Evolutionary conservation across 306 rosid genomes (phyloP).

Genomic region (Dryas alaskensis): DNA sequence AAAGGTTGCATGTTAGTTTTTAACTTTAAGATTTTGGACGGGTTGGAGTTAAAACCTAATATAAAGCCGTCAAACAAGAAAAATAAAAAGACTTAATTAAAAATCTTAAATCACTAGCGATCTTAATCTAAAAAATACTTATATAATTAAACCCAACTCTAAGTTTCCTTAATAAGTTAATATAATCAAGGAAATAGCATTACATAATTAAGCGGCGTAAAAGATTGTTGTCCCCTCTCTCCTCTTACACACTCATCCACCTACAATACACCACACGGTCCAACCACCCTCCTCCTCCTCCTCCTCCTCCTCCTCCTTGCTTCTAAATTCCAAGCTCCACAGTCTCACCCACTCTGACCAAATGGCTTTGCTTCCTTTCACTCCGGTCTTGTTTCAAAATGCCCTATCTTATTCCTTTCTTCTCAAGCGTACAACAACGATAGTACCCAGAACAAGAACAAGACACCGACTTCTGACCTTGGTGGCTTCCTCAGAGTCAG

Average conservation of each 20-base stretch:
- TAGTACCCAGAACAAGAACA: background rate
- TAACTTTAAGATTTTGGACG: no score
- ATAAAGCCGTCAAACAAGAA: no score
- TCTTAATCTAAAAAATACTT: no score
- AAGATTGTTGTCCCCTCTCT: background rate
- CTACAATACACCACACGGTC: no score
- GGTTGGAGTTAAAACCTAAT: no score
- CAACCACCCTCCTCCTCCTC: background rate
- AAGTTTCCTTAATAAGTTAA: no score
- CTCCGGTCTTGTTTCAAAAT: slow-evolving; percentile 25
- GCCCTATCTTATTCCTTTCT: slow-evolving; percentile 26
- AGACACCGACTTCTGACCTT: slow-evolving; percentile 21
- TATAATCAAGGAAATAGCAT: background rate
- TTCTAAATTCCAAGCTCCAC: background rate
- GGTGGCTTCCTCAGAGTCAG: slow-evolving; percentile 35
- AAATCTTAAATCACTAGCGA: no score
- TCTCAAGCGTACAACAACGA: slow-evolving; percentile 12
- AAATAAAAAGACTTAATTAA: no score
- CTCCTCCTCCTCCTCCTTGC: background rate
- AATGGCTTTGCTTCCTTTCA: slow-evolving; percentile 34
- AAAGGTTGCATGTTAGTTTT: no score
- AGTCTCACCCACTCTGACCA: background rate
- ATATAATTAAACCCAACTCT: no score
- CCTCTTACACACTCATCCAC: no score
- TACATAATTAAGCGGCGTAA: background rate